phyloP scores from a whole-genome alignment of 164 flowering plant genomes.

The Houttuynia cordata region DNA sequence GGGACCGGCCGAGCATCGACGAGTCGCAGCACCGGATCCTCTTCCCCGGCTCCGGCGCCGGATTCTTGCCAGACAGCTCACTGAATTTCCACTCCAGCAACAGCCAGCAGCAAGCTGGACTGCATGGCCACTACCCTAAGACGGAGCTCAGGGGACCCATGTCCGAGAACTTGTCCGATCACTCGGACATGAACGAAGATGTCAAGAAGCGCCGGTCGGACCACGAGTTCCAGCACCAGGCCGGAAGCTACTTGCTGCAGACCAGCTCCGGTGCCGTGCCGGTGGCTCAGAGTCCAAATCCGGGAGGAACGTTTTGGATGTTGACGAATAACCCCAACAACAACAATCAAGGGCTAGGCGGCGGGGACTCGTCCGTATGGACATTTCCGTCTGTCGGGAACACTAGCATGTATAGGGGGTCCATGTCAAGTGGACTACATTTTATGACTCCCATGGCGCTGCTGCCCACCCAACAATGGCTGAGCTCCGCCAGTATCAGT shows the following conservation, averaged over 20 bases:
- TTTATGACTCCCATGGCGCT: slow-evolving; percentile 59
- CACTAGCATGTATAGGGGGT: slow-evolving; percentile 30
- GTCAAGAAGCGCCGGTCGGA: slow-evolving; percentile 36
- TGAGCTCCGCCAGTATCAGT: slow-evolving; percentile 19
- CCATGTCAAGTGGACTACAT: slow-evolving; percentile 47
- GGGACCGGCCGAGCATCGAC: slow-evolving; percentile 21
- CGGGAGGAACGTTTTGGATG: slow-evolving; percentile 84
- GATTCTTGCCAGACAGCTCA: slow-evolving; percentile 16
- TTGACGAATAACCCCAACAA: slow-evolving; percentile 40
- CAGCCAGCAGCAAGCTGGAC: slow-evolving; percentile 31
- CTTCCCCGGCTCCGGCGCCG: slow-evolving; percentile 6
- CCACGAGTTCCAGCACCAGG: slow-evolving; percentile 30
- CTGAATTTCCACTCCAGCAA: slow-evolving; percentile 22
- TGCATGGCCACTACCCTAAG: background rate
- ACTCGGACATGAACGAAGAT: slow-evolving; percentile 32
- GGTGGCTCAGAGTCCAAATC: slow-evolving; percentile 40
- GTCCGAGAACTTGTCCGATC: background rate
- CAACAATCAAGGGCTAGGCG: slow-evolving; percentile 26
- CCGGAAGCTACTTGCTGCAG: slow-evolving; percentile 53
- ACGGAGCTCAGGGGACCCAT: slow-evolving; percentile 12
- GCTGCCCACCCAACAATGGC: slow-evolving; percentile 44
- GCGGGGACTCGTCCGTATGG: slow-evolving; percentile 40
- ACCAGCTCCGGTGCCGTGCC: slow-evolving; percentile 36
- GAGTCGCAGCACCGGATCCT: slow-evolving; percentile 2
- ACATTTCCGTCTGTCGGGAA: slow-evolving; percentile 28